phyloP scores from a whole-genome alignment of 1,284 basidiomycete species.

The Athelia psychrophila region DNA sequence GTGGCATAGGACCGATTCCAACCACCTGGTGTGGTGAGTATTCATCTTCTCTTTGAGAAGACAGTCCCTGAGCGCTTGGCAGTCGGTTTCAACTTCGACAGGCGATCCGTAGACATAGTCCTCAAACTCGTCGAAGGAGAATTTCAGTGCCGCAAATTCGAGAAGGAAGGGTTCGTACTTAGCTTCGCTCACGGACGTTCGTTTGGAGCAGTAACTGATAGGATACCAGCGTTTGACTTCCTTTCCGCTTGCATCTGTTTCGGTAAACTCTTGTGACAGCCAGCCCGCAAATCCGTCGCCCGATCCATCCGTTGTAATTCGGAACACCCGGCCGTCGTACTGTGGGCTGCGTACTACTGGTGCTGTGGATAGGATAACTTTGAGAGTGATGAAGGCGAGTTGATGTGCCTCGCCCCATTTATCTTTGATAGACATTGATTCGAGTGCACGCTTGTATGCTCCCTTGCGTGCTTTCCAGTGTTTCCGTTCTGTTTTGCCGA shows the following conservation, averaged over 20 bases:
- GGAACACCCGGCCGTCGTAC: conserved; percentile 30
- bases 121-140: too few relatives aligned
- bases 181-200: conserved; percentile 24
- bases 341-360: conserved; percentile 24
- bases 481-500: conserved; percentile 19
- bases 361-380: conserved; percentile 21
- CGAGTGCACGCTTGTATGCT: conserved; percentile 19
- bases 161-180: conserved; percentile 31
- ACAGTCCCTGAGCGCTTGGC: conserved; percentile 23
- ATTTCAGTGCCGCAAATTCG: too few relatives aligned
- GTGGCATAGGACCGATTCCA: not conserved
- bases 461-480: too few relatives aligned
- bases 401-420: conserved; percentile 29
- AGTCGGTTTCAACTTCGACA: too few relatives aligned
- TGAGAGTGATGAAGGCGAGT: conserved; percentile 26
- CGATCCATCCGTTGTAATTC: conserved; percentile 32
- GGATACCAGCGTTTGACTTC: conserved; percentile 18
- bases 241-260: conserved; percentile 18
- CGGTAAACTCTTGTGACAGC: conserved; percentile 20
- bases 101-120: too few relatives aligned
- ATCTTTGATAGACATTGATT: conserved; percentile 13
- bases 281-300: conserved; percentile 29
- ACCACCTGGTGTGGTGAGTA: not conserved
- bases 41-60: conserved; percentile 3
- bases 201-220: conserved; percentile 25